A percentile compares a stretch with the other conserved stretches of the same genome.
Conservation (phyloP, 345 rosid genomes). For the Salix arbutifolia region DNA sequence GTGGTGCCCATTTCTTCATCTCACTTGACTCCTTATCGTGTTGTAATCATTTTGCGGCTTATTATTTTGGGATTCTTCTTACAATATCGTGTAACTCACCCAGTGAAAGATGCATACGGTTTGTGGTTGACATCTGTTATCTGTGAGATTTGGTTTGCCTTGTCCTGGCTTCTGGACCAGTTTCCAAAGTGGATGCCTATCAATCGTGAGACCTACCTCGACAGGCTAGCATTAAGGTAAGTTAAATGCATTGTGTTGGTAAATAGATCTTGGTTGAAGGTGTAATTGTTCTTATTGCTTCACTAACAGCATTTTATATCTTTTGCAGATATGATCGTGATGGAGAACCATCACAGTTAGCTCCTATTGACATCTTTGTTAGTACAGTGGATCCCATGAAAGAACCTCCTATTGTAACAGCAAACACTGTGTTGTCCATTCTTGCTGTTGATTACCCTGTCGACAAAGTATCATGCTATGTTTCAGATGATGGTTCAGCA, state of each 20-base stretch:
- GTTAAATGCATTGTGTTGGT: slow-evolving; percentile 14
- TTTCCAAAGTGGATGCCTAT: slow-evolving; percentile 96
- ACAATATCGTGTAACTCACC: slow-evolving; percentile 95
- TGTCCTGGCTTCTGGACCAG: slow-evolving; percentile 99
- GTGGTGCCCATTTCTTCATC: slow-evolving; percentile 81
- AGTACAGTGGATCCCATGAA: slow-evolving; percentile 99
- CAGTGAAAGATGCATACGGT: slow-evolving; percentile 87
- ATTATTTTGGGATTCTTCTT: slow-evolving; percentile 97
- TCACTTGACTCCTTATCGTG: slow-evolving; percentile 78
- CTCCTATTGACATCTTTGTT: slow-evolving; percentile 95
- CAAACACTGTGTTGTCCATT: slow-evolving; percentile 96
- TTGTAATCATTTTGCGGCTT: slow-evolving; percentile 83
- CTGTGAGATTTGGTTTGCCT: slow-evolving; percentile 99
- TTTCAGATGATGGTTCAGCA: slow-evolving; percentile 99
- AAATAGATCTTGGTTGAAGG: neutral
- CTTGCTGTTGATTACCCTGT: slow-evolving; percentile 98
- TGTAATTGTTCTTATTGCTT: neutral
- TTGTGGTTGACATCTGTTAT: slow-evolving; percentile 94
- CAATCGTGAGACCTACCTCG: slow-evolving; percentile 95
- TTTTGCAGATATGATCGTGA: slow-evolving; percentile 83
- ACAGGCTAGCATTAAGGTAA: slow-evolving; percentile 87
- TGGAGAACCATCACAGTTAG: slow-evolving; percentile 92
- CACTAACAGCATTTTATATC: slow-evolving; percentile 9
- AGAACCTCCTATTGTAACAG: slow-evolving; percentile 96
- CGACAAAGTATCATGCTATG: slow-evolving; percentile 98